Base-by-base conservation (phyloP, 768 basidiomycete species). In the Russula sp. region DNA sequence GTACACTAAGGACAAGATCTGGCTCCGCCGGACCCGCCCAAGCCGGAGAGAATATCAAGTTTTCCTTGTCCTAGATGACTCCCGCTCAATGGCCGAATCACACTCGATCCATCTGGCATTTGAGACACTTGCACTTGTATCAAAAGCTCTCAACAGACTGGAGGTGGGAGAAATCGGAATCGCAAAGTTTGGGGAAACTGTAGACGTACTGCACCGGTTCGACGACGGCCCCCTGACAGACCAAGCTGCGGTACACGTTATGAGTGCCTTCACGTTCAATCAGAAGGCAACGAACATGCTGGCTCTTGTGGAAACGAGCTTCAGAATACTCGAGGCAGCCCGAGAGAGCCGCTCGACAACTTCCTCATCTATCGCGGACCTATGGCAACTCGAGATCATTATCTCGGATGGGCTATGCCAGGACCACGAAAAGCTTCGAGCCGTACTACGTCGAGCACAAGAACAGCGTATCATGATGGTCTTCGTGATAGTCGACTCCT, bases 371-470 rank as follows among this genome's bases (percentile, higher is more conserved):
- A 82, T 88, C 6, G 82, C 84, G 18, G 94, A 98, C 66, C 78
- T 99, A 27, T 98, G 97, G 97, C 97, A 99, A 72, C 81, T 99
- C 58, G 84, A 98, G 73, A 91, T 98, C 76, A 97, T 99, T 79
- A 93, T 99, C 64, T 98, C 94, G 16, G 97, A 99, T 70, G 97
- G 97, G n/a, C 89, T 98, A 68, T 98, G 95, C 72, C 94, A 98
- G 73, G 91, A 97, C 71, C 95, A 98, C 73, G 90, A 94, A 47
- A 80, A 82, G 68, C 79, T 99, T 55, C 85, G 89, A 42, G 85
- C 85, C 3, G 75, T 91, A 34, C 78, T 99, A 20, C 80, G 97
- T 40, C 85, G 83, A 67, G 97, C 96, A 4, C 85, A 88, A 68
- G 95, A 91, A 69, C 91, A 94, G 73, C 81, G 88, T 34, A 87